These are phyloP conservation scores for Trypanosoma avium DNA, from an alignment of 208 protist genomes.

Conservation along the genomic window DNA sequence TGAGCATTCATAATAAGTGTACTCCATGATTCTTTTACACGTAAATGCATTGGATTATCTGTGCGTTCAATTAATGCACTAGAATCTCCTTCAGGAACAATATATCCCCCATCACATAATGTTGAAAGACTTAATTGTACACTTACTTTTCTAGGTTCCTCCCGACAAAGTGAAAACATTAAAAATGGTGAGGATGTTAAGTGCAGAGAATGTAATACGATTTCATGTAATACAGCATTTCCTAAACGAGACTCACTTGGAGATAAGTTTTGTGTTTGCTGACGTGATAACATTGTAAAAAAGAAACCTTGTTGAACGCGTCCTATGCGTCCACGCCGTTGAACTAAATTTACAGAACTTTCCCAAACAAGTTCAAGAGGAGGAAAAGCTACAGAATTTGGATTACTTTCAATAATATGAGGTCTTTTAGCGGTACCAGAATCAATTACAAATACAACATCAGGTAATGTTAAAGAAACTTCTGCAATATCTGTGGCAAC, in stretches of 20 bases:
- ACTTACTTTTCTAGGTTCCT: conserved; percentile 55
- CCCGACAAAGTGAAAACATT: conserved; percentile 69
- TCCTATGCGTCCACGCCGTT: conserved; percentile 78
- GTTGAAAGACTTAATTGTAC: conserved; percentile 57
- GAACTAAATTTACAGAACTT: conserved; percentile 49
- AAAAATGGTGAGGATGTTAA: conserved; percentile 56
- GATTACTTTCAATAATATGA: conserved; percentile 45
- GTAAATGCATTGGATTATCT: conserved; percentile 24
- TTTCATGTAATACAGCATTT: conserved; percentile 67
- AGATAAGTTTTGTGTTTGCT: conserved; percentile 38
- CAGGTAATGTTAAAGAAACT: conserved; percentile 95
- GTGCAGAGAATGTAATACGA: conserved; percentile 80
- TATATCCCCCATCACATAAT: conserved; percentile 65
- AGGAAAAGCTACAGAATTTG: conserved; percentile 65
- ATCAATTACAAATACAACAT: conserved; percentile 96
- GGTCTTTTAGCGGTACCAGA: conserved; percentile 81
- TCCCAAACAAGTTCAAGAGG: conserved; percentile 81
- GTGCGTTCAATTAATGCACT: conserved; percentile 41
- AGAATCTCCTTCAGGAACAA: conserved; percentile 42
- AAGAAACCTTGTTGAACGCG: conserved; percentile 89
- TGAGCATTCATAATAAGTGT: conserved; percentile 35
- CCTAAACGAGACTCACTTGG: conserved; percentile 48
- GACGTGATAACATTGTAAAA: conserved; percentile 61
- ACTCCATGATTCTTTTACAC: conserved; percentile 41
- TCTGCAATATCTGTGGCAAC: conserved; percentile 97